A percentile compares a stretch with the other conserved stretches of the same genome.
Conservation (phyloP, 768 basidiomycete genomes). For the Suillus subaureus region DNA sequence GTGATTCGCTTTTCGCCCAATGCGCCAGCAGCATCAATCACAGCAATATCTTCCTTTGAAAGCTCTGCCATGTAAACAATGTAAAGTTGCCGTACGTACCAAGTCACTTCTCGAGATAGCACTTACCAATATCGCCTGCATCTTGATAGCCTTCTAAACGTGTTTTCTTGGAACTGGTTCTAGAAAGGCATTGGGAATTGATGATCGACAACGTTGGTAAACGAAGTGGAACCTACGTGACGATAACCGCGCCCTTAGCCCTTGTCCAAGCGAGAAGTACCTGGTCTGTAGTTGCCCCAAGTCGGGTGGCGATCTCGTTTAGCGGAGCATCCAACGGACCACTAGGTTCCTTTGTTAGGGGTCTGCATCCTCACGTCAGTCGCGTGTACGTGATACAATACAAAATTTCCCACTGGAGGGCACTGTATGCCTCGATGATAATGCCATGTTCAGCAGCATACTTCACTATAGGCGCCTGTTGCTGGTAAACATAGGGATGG, state of each 20-base stretch:
- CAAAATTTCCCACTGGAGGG: conserved; percentile 50
- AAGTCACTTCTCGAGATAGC: background rate
- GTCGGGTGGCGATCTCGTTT: conserved; percentile 50
- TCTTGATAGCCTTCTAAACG: conserved; percentile 69
- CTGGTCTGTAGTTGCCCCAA: conserved; percentile 60
- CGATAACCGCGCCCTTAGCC: conserved; percentile 63
- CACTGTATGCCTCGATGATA: conserved; percentile 71
- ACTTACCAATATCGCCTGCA: conserved; percentile 65
- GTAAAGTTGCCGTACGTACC: background rate
- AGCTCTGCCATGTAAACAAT: conserved; percentile 39
- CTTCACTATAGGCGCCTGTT: conserved; percentile 56
- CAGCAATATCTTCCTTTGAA: conserved; percentile 50
- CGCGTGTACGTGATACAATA: background rate
- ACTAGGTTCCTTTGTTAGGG: conserved; percentile 58
- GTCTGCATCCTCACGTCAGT: conserved; percentile 38
- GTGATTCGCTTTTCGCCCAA: conserved; percentile 14
- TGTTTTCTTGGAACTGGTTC: conserved; percentile 65
- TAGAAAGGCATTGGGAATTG: conserved; percentile 20
- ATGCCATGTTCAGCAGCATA: conserved; percentile 61
- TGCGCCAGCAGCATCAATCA: conserved; percentile 60
- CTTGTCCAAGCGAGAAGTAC: conserved; percentile 74
- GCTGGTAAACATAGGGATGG: conserved; percentile 68
- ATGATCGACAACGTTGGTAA: conserved; percentile 1
- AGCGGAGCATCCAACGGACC: conserved; percentile 68
- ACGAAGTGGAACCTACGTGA: conserved; percentile 49